Evolutionary conservation across 1,284 basidiomycete species (phyloP).

Genomic region (Mycena citricolor): DNA sequence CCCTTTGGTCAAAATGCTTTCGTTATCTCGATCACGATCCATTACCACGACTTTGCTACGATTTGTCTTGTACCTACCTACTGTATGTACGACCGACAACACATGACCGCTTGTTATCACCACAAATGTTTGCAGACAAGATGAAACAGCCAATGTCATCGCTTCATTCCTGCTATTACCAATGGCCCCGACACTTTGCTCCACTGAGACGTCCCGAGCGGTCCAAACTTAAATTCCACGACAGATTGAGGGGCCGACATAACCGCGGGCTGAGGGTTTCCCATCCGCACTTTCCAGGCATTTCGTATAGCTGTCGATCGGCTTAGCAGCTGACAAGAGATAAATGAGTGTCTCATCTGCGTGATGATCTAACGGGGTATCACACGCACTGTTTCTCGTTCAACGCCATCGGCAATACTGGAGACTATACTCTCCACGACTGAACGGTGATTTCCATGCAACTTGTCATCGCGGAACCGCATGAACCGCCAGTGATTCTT

Average conservation of each 20-base stretch:
- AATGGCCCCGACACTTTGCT: slow-evolving; percentile 72
- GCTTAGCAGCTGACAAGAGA: slow-evolving; percentile 53
- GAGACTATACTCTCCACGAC: slow-evolving; percentile 85
- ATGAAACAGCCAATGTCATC: slow-evolving; percentile 39
- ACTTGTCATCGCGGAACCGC: slow-evolving; percentile 92
- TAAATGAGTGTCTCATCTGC: slow-evolving; percentile 2
- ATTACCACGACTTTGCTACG: slow-evolving; percentile 20
- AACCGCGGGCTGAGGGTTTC: slow-evolving; percentile 37
- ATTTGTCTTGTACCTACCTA: slow-evolving; percentile 22
- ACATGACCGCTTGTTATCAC: too few relatives aligned
- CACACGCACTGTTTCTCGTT: slow-evolving; percentile 70
- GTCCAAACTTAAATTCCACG: slow-evolving; percentile 58
- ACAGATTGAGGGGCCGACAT: slow-evolving; percentile 18
- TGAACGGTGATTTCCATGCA: slow-evolving; percentile 79
- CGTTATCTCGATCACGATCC: slow-evolving; percentile 28
- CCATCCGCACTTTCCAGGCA: slow-evolving; percentile 63
- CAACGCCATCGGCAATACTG: slow-evolving; percentile 89
- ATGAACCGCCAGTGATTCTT: slow-evolving; percentile 81
- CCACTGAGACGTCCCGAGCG: slow-evolving; percentile 59
- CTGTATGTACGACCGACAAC: slow-evolving; percentile 8
- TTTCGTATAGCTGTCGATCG: slow-evolving; percentile 59
- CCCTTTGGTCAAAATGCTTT: slow-evolving; percentile 33
- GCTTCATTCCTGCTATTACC: slow-evolving; percentile 60
- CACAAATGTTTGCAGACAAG: too few relatives aligned
- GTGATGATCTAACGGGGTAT: slow-evolving; percentile 13